These are phyloP conservation scores for Phytophthora vignae DNA, from an alignment of 352 stramenopile species.

Conservation along the genomic window DNA sequence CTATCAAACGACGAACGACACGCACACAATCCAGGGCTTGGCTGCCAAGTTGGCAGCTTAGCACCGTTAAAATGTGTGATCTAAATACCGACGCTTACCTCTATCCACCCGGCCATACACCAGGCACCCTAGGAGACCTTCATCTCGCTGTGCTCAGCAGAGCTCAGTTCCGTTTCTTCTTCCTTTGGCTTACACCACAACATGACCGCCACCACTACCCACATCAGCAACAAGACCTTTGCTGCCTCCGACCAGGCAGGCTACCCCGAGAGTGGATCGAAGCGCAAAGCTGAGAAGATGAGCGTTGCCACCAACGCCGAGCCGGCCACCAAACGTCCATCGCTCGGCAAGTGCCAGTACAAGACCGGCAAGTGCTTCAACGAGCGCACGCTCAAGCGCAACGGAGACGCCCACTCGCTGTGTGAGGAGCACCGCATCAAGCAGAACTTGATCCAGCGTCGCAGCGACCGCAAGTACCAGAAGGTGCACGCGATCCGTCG, in stretches of 20 bases:
- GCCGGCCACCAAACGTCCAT: conserved; percentile 35
- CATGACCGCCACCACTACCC: conserved; percentile 30
- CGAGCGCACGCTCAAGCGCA: conserved; percentile 86
- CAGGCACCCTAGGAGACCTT: not conserved
- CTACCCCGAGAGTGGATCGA: not conserved
- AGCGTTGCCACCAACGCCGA: conserved; percentile 14
- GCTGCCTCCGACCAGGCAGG: conserved; percentile 52
- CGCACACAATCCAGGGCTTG: too few species aligned
- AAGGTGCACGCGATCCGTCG: conserved; percentile 84
- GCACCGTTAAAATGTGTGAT: too few species aligned
- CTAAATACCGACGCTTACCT: too few species aligned
- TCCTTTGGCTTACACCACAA: conserved; percentile 39
- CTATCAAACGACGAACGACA: too few species aligned
- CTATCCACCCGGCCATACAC: not conserved
- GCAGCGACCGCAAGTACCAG: conserved; percentile 87
- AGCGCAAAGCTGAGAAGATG: conserved; percentile 27
- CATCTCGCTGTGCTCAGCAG: conserved; percentile 11
- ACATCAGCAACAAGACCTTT: not conserved
- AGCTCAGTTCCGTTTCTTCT: conserved; percentile 28
- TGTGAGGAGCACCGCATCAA: conserved; percentile 89
- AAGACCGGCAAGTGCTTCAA: conserved; percentile 92
- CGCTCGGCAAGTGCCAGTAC: conserved; percentile 88
- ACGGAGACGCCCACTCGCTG: conserved; percentile 80
- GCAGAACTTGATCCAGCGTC: conserved; percentile 87
- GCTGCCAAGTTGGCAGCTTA: too few species aligned